These are phyloP conservation scores for Mycocentrospora acerina DNA, from an alignment of 2,329 filamentous ascomycete species.

Conservation along the genomic window DNA sequence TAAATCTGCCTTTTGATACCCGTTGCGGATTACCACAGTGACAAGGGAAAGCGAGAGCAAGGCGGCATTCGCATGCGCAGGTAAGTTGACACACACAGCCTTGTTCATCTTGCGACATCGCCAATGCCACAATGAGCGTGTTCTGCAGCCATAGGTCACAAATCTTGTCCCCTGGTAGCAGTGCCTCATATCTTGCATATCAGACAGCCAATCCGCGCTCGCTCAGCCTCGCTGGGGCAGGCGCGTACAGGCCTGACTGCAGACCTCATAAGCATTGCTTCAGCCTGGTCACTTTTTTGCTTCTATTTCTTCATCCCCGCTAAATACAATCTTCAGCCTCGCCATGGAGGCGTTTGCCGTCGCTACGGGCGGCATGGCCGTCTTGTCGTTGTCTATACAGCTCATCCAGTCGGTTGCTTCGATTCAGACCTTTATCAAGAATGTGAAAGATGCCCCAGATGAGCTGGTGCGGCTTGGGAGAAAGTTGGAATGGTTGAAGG, in stretches of 20 bases:
- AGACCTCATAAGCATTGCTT: background rate
- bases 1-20: background rate
- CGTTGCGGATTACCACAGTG: too few relatives aligned
- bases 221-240: constrained; percentile 1
- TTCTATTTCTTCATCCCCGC: too few relatives aligned
- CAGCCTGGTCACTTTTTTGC: background rate
- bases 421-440: constrained; percentile 9
- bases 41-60: background rate
- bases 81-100: background rate
- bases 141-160: background rate
- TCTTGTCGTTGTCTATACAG: constrained; percentile 15
- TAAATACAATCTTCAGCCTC: background rate
- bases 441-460: constrained; percentile 14
- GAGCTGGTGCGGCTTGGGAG: constrained; percentile 11
- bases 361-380: constrained; percentile 17
- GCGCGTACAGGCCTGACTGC: too few relatives aligned
- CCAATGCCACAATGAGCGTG: background rate
- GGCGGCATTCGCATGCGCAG: background rate
- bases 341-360: constrained; percentile 16
- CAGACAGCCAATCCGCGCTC: background rate
- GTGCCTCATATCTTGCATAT: background rate
- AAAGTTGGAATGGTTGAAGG: constrained; percentile 7
- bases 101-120: background rate
- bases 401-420: constrained; percentile 11
- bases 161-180: background rate